Evolutionary conservation across 352 stramenopile species (phyloP).

Genomic region (Plasmopara muralis): DNA sequence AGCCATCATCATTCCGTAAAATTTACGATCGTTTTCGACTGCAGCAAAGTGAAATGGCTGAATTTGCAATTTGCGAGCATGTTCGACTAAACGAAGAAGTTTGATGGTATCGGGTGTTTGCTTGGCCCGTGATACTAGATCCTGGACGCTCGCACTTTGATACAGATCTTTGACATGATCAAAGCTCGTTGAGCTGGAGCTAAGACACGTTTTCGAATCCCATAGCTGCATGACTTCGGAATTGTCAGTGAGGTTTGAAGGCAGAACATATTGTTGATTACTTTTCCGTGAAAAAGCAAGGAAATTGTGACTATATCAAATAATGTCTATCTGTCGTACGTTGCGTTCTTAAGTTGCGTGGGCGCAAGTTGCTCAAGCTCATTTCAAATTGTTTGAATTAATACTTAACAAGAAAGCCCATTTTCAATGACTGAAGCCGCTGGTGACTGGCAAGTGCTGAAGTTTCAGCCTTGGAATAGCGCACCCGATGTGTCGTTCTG

Average conservation of each 20-base stretch:
- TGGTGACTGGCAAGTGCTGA: constrained; percentile 39
- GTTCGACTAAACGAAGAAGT: constrained; percentile 1
- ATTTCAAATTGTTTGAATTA: too few relatives aligned
- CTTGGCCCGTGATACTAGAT: constrained; percentile 4
- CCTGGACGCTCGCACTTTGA: neutral
- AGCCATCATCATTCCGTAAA: constrained; percentile 7
- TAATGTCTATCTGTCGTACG: too few relatives aligned
- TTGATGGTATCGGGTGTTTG: neutral
- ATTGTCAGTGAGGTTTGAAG: too few relatives aligned
- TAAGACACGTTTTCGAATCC: neutral
- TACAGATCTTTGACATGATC: neutral
- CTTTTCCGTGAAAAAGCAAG: too few relatives aligned
- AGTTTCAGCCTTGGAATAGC: constrained; percentile 81
- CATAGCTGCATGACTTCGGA: neutral
- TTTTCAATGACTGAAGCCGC: neutral
- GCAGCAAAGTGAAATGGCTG: constrained; percentile 9
- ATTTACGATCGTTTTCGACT: constrained; percentile 7
- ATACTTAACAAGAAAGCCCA: too few relatives aligned
- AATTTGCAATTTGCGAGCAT: constrained; percentile 2
- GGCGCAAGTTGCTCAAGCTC: constrained; percentile 1
- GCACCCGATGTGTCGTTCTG: constrained; percentile 78
- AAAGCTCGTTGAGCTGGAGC: neutral
- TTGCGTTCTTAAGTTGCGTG: too few relatives aligned
- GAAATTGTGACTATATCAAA: too few relatives aligned
- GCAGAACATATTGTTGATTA: too few relatives aligned